A percentile compares a stretch with the other conserved stretches of the same genome.
phyloP scores from a whole-genome alignment of 805 yeast genomes.

The Kregervanrija fluxuum region DNA sequence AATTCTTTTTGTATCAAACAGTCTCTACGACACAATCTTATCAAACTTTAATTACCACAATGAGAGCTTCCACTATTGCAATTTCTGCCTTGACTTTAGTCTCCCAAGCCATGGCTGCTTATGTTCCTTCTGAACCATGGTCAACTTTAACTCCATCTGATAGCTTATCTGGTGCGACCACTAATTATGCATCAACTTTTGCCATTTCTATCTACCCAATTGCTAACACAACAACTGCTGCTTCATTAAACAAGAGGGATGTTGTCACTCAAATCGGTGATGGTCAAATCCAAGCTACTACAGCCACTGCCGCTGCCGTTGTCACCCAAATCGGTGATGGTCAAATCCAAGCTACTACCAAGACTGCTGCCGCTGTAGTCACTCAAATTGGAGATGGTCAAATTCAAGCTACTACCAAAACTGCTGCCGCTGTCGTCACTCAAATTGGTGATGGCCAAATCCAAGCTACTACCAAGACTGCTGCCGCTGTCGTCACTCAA shows the following conservation, averaged over 20 bases:
- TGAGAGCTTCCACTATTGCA: conserved; percentile 14
- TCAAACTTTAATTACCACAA: background rate
- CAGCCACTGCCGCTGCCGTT: conserved; percentile 25
- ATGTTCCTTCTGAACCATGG: conserved; percentile 63
- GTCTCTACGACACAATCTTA: no score
- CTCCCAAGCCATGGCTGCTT: conserved; percentile 47
- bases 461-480: conserved; percentile 33
- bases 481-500: conserved; percentile 25
- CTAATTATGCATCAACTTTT: conserved; percentile 52
- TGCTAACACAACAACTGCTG: conserved; percentile 16
- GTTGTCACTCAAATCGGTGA: conserved; percentile 40
- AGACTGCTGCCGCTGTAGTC: conserved; percentile 32
- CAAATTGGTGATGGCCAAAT: conserved; percentile 60
- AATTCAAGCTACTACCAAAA: conserved; percentile 29
- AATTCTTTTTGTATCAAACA: no score
- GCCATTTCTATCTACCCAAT: conserved; percentile 67
- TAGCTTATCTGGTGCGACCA: conserved; percentile 43
- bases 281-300: conserved; percentile 26
- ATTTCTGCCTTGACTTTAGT: conserved; percentile 35
- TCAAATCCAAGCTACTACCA: conserved; percentile 43
- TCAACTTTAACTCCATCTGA: conserved; percentile 61
- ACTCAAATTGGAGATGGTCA: conserved; percentile 42
- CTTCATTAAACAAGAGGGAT: conserved; percentile 17
- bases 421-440: conserved; percentile 36
- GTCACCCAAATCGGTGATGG: conserved; percentile 31